Base-by-base conservation (phyloP, 2,329 filamentous ascomycete genomes). In the Cytospora piceae region DNA sequence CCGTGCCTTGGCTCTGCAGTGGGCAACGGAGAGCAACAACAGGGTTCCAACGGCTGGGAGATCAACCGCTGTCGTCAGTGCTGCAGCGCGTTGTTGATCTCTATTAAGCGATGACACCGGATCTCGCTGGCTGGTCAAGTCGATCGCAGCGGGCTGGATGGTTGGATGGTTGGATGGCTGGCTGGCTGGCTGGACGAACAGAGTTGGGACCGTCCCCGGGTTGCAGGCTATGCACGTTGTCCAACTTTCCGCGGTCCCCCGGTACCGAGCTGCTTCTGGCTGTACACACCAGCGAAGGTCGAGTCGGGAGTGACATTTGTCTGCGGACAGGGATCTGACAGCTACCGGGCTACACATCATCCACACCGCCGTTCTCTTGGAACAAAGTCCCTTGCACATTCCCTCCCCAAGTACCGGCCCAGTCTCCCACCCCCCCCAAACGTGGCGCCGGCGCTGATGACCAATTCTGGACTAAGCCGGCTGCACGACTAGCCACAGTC, bases 321-420 rank as follows among this genome's bases (percentile, higher is more conserved):
- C n/a, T 24, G 46, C n/a, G 46, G 46, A 49, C 46, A 49, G n/a
- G 46, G 46, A 22, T 49, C 11, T n/a, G 15, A 24, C 46, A 49
- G 22, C 46, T 49, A 49, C 46, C 11, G 46, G 46, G n/a, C 14
- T n/a, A 49, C 46, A 5, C 46, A 49, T 49, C 46, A 49, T 49
- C 46, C 46, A 49, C 46, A 49, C 46, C 46, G 46, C 46, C 46
- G 46, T 49, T 49, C 46, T 49, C 46, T 49, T 49, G 46, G 46
- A 49, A 49, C 46, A 24, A 24, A 49, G 46, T 49, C 46, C 46
- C n/a, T 37, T 49, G n/a, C 46, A 49, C 46, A 22, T 22, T 49
- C 46, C 46, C 46, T 49, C 46, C 11, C 46, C n/a, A 49, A 49
- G 46, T 49, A 49, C 46, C 46, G 46, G 46, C 46, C 46, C 46